Evolutionary conservation across 1,284 basidiomycete genomes (phyloP), one percentile per base, ranked within the genome.

Genomic region (Cerioporus squamosus): DNA sequence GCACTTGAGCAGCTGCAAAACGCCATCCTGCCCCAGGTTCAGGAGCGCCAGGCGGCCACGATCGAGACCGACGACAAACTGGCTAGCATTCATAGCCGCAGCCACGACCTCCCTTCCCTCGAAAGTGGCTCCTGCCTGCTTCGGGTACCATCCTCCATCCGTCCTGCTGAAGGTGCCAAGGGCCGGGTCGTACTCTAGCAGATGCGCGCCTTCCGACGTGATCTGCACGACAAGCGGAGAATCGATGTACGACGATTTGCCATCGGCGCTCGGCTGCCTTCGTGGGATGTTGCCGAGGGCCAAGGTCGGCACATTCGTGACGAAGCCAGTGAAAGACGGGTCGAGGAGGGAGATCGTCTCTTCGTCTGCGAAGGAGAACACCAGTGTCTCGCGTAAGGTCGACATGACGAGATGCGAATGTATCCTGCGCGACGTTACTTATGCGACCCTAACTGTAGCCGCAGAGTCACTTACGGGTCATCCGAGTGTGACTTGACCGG

Each of bases 221-320:
- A 95, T 88, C 70, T 96, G 94, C 0, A 92, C 80, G 0, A 90
- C 77, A 8, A 82, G 71, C 24, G 79, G 72, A 0, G 85, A 87
- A 56, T 85, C 77, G 3, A 68, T 65, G 57, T 90, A 90, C 4
- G 65, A 68, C 0, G 75, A 75, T 20, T 60, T 64, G 2, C 23
- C 70, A 70, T 2, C 73, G 60, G 9, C 60, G 59, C 31, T 20
- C 52, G 38, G 66, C 67, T 61, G 64, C 68, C 76, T 71, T 66
- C 74, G 65, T 60, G 76, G 70, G 36, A 91, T 74, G 63, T 91
- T 87, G 1, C 80, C 78, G 14, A 90, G 80, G 0, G 86, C 85
- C 5, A 96, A 72, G 0, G 94, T 96, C 0, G 84, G 82, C 2
- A 72, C 68, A 33, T 79, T 66, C 0, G 75, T 73, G 20, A 76